phyloP scores from a whole-genome alignment of 139 green algal species.

The Choricystis sp. region DNA sequence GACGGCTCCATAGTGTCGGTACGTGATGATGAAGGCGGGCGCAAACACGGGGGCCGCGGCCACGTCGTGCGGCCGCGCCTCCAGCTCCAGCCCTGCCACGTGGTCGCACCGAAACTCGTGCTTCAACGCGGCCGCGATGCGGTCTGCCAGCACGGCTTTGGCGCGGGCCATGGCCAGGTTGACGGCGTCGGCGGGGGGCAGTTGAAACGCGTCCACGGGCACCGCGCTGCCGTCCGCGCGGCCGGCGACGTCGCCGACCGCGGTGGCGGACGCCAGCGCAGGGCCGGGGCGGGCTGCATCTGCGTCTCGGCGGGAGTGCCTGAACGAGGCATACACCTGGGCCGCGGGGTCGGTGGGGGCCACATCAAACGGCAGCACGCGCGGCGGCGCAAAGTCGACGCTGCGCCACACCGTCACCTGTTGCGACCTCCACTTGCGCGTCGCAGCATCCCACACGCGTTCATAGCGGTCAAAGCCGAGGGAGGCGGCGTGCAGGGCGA shows the following conservation, averaged over 20 bases:
- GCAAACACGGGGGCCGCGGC: conserved; percentile 3
- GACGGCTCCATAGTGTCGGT: conserved; percentile 1
- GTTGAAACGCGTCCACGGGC: background rate
- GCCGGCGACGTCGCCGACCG: too few species aligned
- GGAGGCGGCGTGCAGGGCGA: background rate
- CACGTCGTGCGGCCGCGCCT: background rate
- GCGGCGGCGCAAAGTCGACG: background rate
- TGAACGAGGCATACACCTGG: background rate
- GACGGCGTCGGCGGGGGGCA: background rate
- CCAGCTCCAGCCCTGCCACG: background rate
- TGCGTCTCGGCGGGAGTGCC: background rate
- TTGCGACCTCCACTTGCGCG: background rate
- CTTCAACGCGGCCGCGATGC: background rate
- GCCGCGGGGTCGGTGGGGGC: background rate
- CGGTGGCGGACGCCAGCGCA: background rate
- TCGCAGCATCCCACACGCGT: background rate
- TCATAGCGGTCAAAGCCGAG: background rate
- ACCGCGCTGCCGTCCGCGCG: too few species aligned
- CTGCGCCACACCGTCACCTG: background rate
- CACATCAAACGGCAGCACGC: background rate
- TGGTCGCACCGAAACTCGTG: background rate
- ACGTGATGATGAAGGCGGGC: conserved; percentile 3
- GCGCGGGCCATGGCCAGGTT: background rate
- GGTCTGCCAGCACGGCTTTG: background rate
- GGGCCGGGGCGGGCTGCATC: background rate